Evolutionary conservation across 108 stramenopile species (phyloP).

Genomic region (Skeletonema costatum): DNA sequence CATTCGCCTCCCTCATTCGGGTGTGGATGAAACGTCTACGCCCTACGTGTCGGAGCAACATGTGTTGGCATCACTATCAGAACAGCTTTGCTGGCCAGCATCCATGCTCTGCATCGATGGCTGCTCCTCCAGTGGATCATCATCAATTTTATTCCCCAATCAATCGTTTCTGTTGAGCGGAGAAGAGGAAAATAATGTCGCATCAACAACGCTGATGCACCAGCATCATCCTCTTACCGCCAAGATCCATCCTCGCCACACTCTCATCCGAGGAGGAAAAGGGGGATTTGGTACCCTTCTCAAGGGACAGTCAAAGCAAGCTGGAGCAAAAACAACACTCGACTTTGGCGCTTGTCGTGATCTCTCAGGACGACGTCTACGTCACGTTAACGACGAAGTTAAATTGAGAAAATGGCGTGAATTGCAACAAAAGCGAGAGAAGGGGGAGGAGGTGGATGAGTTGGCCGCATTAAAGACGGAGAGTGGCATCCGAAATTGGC

Average conservation of each 20-base stretch:
- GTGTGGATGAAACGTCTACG: not conserved
- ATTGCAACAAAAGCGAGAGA: conserved; percentile 53
- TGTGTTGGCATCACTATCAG: conserved; percentile 3
- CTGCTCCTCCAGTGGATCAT: not conserved
- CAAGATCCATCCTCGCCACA: conserved; percentile 17
- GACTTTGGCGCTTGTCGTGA: conserved; percentile 99
- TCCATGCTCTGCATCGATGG: conserved; percentile 14
- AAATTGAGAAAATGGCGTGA: conserved; percentile 88
- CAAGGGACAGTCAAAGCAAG: conserved; percentile 91
- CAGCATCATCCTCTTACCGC: conserved; percentile 16
- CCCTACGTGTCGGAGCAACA: conserved; percentile 11
- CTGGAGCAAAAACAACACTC: conserved; percentile 83
- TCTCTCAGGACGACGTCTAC: conserved; percentile 93
- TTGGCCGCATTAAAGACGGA: conserved; percentile 71
- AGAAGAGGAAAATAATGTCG: not conserved
- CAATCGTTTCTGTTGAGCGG: not conserved
- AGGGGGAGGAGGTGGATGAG: conserved; percentile 51
- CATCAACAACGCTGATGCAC: not conserved
- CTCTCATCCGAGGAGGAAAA: conserved; percentile 76
- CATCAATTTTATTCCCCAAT: not conserved
- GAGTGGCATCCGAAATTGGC: conserved; percentile 92
- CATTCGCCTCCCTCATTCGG: conserved; percentile 17
- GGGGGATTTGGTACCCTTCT: conserved; percentile 97
- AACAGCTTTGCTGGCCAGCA: conserved; percentile 28
- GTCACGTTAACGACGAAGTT: conserved; percentile 98